Evolutionary conservation across 2,329 filamentous ascomycete genomes (phyloP).

Genomic region (Curvularia spicifera): DNA sequence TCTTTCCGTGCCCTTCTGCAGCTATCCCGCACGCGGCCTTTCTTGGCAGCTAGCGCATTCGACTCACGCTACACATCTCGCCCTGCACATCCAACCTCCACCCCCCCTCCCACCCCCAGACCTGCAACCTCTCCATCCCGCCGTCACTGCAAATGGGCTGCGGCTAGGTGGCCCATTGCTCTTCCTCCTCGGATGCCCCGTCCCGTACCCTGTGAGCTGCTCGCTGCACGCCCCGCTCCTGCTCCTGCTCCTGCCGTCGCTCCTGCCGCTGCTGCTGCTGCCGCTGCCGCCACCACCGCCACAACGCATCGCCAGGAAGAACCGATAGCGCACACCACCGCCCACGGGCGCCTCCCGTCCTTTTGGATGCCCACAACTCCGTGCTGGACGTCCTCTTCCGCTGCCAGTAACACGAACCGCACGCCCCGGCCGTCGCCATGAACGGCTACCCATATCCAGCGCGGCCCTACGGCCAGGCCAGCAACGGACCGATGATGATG

Average conservation of each 20-base stretch:
- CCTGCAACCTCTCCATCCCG: conserved; percentile 3
- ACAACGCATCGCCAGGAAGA: conserved; percentile 18
- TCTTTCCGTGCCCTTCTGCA: conserved; percentile 17
- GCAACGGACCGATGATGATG: conserved; percentile 43
- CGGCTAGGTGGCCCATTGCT: background rate
- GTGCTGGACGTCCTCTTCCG: conserved; percentile 6
- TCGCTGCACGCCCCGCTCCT: background rate
- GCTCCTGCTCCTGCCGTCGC: background rate
- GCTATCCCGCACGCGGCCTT: conserved; percentile 18
- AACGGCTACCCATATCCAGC: conserved; percentile 49
- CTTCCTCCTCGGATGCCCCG: conserved; percentile 1
- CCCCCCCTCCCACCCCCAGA: conserved; percentile 3
- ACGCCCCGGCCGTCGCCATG: conserved; percentile 34
- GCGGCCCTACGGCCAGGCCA: conserved; percentile 37
- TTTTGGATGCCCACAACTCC: conserved; percentile 17
- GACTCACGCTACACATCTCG: conserved; percentile 18
- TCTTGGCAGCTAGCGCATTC: conserved; percentile 24
- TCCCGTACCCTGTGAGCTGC: background rate
- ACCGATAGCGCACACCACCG: conserved; percentile 16
- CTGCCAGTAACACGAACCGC: background rate
- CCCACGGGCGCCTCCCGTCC: conserved; percentile 14
- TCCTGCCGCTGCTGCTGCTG: background rate
- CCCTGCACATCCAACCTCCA: conserved; percentile 17
- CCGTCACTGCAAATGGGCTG: conserved; percentile 3
- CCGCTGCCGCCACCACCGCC: conserved; percentile 4